Evolutionary conservation across 192 early-diverging fungal species (phyloP).

Genomic region (Backusella tarrabulga): DNA sequence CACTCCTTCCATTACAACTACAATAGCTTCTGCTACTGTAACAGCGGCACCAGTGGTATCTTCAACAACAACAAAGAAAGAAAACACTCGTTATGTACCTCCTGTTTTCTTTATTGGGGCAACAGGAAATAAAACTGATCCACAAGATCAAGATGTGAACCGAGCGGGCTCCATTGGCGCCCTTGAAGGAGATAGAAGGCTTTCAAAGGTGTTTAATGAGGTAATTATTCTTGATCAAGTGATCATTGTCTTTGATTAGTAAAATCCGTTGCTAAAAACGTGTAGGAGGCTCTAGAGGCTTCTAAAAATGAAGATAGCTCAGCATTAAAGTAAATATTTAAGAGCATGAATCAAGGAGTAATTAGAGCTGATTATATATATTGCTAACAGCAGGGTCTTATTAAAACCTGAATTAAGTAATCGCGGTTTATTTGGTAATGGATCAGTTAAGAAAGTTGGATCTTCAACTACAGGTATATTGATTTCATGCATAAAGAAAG

Average conservation of each 20-base stretch:
- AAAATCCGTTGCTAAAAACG: not conserved
- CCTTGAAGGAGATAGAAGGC: not conserved
- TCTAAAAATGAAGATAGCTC: not conserved
- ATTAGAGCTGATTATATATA: not conserved
- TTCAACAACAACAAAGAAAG: not conserved
- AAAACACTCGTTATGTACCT: not conserved
- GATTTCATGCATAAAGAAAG: too few species aligned
- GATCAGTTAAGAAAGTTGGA: not conserved
- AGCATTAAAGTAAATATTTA: not conserved
- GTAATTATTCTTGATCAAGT: not conserved
- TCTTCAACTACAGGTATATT: not conserved
- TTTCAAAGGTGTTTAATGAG: not conserved
- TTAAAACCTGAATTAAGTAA: not conserved
- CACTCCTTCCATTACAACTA: not conserved
- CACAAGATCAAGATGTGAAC: not conserved
- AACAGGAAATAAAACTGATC: not conserved
- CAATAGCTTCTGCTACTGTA: not conserved
- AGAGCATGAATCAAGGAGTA: not conserved
- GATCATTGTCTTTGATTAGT: not conserved
- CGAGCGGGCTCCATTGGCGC: not conserved
- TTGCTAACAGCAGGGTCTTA: not conserved
- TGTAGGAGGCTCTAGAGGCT: not conserved
- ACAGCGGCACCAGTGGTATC: not conserved
- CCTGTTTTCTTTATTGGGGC: not conserved
- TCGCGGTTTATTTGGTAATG: not conserved